These are phyloP conservation scores for Candida pseudoviswanathii DNA, from an alignment of 1,139 yeast genomes.

Conservation along the genomic window DNA sequence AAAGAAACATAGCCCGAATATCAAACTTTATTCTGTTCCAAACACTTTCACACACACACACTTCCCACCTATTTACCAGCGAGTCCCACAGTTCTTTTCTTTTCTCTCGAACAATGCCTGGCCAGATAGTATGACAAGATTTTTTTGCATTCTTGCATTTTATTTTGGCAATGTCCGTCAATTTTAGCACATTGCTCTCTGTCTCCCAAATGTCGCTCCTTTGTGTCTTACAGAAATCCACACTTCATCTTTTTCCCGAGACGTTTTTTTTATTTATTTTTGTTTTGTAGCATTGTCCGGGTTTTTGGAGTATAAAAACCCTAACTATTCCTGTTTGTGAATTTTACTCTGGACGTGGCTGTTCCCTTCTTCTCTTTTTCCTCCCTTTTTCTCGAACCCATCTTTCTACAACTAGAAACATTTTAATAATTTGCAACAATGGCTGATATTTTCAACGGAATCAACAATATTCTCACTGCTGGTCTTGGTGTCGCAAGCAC, in stretches of 20 bases:
- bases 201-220: neutral
- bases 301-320: neutral
- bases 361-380: neutral
- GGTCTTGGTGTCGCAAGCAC: constrained; percentile 18
- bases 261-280: neutral
- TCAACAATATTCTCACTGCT: constrained; percentile 15
- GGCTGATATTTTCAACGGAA: constrained; percentile 16
- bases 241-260: neutral
- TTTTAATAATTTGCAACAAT: constrained; percentile 3
- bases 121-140: neutral
- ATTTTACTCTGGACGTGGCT: neutral
- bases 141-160: neutral
- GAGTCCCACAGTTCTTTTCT: no score
- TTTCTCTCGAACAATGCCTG: neutral
- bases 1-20: neutral
- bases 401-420: neutral
- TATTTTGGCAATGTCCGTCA: no score
- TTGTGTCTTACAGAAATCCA: neutral
- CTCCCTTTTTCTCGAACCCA: neutral
- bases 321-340: neutral
- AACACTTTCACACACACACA: no score
- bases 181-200: neutral
- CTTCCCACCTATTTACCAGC: no score
- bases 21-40: neutral
- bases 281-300: neutral